Base-by-base conservation (phyloP, 805 yeast species). In the Cyberlindnera galapagoensis region DNA sequence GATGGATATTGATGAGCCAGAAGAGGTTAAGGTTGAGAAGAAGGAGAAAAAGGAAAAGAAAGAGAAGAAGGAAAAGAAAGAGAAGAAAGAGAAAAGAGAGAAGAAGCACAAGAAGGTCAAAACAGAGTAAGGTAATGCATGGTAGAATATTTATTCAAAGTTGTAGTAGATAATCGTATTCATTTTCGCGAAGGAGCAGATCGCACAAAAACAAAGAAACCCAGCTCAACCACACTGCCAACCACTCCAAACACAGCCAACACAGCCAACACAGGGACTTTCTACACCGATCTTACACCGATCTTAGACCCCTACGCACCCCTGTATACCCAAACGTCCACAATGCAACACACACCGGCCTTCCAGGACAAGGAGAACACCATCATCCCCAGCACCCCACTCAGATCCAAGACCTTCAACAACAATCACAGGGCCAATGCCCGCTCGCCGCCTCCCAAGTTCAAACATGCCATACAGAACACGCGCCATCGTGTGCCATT, bases 321-420 rank as follows among this genome's bases (percentile, higher is more conserved):
- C n/a, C n/a, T n/a, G n/a, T n/a, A n/a, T n/a, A n/a, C n/a, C n/a
- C n/a, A n/a, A n/a, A n/a, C n/a, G n/a, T n/a, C n/a, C n/a, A n/a
- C n/a, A n/a, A 26, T 18, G 29, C 21, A 26, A 15, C 34, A 35
- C 5, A 10, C 21, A 4, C 40, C 36, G 28, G 23, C 30, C 4
- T 38, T 43, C 28, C 31, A 32, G 7, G 33, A 45, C 30, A 43
- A 45, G 31, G 50, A 45, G 36, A 45, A 45, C 14, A 16, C 33
- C 4, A 16, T 22, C 14, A 14, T 25, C 2, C 32, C 32, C 14
- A 18, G n/a, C n/a, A 21, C 19, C 23, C 36, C 30, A 32, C 30
- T 28, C 28, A 35, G 11, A 26, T 17, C 24, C 18, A 14, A 20
- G 26, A 17, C 23, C 18, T n/a, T 23, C 24, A 15, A 20, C 13